Evolutionary conservation across 2,329 filamentous ascomycete species (phyloP), one percentile per base, ranked within the genome.

Genomic region (Pseudocercospora musae): DNA sequence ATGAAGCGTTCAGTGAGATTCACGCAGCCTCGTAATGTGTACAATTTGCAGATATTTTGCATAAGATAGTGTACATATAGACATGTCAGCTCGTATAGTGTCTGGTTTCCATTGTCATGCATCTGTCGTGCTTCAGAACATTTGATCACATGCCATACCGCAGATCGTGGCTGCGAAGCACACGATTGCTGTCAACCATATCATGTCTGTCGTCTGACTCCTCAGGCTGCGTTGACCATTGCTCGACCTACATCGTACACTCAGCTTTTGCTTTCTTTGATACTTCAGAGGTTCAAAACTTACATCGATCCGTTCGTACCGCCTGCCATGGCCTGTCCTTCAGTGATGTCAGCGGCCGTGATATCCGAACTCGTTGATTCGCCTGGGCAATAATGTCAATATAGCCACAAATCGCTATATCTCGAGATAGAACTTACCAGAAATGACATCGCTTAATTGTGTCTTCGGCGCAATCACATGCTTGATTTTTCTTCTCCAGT

Each of bases 181-280:
- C 31, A 54, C 50, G 50, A 54, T 54, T 20, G 15, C 23, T 54
- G 50, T 54, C 50, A 54, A n/a, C 50, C 27, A 54, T 11, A 54
- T 31, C 25, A 33, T 31, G 18, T 54, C 50, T 31, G 50, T 15
- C 15, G n/a, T 23, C 13, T 54, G 50, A 18, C 27, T 21, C 20
- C 27, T 31, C 11, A 37, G 27, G 20, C 50, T 54, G 15, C 50
- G 50, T 20, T 54, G 27, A 23, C 29, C 18, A n/a, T 3, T 54
- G n/a, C 50, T 54, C 8, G 15, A 18, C 11, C 25, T 31, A 33
- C 10, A 37, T 8, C 6, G 4, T 10, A 9, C 7, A 18, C 15
- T 54, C 20, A 54, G 50, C 25, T 3, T 29, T 10, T 21, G 9
- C 18, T 46, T 11, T 20, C n/a, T 4, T 15, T 33, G 31, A 33